Evolutionary conservation across 148 eudicot genomes (phyloP), one percentile per base, ranked within the genome.

Genomic region (Chenopodium quinoa): DNA sequence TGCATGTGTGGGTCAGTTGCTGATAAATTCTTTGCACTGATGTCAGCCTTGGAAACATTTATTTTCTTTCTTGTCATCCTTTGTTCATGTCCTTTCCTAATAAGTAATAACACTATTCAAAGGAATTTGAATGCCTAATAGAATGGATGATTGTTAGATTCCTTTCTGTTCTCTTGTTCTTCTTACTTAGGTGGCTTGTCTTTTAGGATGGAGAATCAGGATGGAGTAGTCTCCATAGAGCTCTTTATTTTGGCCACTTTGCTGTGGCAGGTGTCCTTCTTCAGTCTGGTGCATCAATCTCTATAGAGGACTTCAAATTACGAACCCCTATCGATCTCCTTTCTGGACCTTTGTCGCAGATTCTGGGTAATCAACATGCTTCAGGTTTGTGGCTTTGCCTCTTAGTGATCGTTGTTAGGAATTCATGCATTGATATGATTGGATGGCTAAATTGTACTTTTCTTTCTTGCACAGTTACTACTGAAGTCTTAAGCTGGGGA

Each of bases 401-500:
- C 40, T 68, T n/a, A 19, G 20, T 81, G 17, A 48, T 78, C 52
- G 32, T 48, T 74, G 62, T 73, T 77, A 9, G 2, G 44, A 72
- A 86, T 52, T 37, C n/a, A 69, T 40, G 16, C 8, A 12, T 65
- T 73, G 67, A 78, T 65, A 52, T 48, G 54, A 65, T 77, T 48
- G 75, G 50, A 27, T 75, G 73, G 16, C 75, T 71, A 16, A 72
- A 40, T 12, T 66, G 1, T 75, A 66, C 25, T 66, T 52, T 29
- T 52, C 9, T 83, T 44, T 20, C 63, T 65, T 74, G 65, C 73
- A 56, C 83, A 92, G 98, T 90, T 65, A 90, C 90, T 62, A 94
- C 99, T 4, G 99, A 97, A 85, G 90, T 97, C 75, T 97, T 88
- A 82, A 97, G 99, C 88, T 97, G 98, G 98, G 99, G 99, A 84